A percentile compares a stretch with the other conserved stretches of the same genome.
Conservation (phyloP, 495 filamentous ascomycete species). For the Saxophila tyrrhenica region DNA sequence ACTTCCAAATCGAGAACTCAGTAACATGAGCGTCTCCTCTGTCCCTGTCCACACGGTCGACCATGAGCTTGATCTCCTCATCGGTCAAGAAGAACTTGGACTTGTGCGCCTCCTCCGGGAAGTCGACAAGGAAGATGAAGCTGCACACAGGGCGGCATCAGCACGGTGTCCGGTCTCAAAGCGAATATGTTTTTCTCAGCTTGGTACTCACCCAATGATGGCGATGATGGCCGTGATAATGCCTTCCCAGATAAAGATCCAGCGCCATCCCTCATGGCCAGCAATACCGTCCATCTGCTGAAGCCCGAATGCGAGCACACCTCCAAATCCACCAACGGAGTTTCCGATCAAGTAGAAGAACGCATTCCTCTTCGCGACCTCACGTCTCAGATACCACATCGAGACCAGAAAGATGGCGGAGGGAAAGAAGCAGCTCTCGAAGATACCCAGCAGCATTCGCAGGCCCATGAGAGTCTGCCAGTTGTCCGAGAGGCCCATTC, state of each 20-base stretch:
- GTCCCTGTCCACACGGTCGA: conserved; percentile 31
- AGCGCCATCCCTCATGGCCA: conserved; percentile 41
- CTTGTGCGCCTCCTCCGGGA: conserved; percentile 25
- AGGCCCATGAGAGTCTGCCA: conserved; percentile 42
- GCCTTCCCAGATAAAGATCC: conserved; percentile 32
- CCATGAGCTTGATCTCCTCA: conserved; percentile 30
- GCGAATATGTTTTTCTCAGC: too few species aligned
- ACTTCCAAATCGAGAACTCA: conserved; percentile 27
- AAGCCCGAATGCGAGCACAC: conserved; percentile 10
- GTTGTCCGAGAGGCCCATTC: conserved; percentile 43
- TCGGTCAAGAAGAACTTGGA: conserved; percentile 24
- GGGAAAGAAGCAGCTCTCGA: conserved; percentile 59
- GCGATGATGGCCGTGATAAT: conserved; percentile 31
- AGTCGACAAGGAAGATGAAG: conserved; percentile 22
- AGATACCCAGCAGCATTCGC: conserved; percentile 48
- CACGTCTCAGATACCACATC: conserved; percentile 31
- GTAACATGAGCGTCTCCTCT: conserved; percentile 28
- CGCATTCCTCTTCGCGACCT: conserved; percentile 49
- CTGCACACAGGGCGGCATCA: too few species aligned
- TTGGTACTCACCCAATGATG: conserved; percentile 27
- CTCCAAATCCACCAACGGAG: conserved; percentile 4
- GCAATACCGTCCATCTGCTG: conserved; percentile 7
- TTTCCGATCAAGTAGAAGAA: conserved; percentile 21
- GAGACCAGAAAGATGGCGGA: neutral
- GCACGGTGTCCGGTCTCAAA: too few species aligned